Evolutionary conservation across 352 stramenopile genomes (phyloP), one percentile per base, ranked within the genome.

Genomic region (Saprolegnia diclina): DNA sequence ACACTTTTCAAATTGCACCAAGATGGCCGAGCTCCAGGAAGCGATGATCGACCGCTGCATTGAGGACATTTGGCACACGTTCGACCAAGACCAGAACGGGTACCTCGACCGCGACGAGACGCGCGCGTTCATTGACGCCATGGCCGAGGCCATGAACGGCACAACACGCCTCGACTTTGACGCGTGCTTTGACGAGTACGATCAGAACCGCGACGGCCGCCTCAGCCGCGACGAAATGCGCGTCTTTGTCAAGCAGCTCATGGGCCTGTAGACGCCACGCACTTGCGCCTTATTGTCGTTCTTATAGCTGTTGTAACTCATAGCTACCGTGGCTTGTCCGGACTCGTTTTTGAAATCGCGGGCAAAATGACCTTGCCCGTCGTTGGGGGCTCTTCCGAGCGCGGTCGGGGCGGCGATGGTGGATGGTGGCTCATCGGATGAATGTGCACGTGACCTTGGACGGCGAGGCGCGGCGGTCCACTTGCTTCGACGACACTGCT

Each of bases 101-200:
- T 69, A 69, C 40, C 38, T 69, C 18, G 63, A 69, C 13, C 24
- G 37, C 19, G 37, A 69, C 14, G 63, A 69, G 52, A 38, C 63
- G 13, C 45, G 46, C 21, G n/a, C 35, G 50, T 69, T 69, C 38
- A n/a, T 61, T 7, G n/a, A 61, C 11, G 22, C 42, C 0, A 52
- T 69, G 2, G 42, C 54, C 29, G 63, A 69, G 26, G 63, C 22
- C 5, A 13, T 69, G 11, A 40, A 57, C 29, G 63, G 63, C 14
- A 18, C 14, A 5, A 19, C 32, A 1, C 13, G n/a, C 14, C 10
- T 69, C 22, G 63, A 59, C 45, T 69, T 69, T 46, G 63, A 69
- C 46, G 21, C 63, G 29, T 26, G 13, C 29, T 69, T 69, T 62
- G 63, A 26, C 11, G 45, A 52, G n/a, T 69, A 46, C 29, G 63